Evolutionary conservation across 2,329 filamentous ascomycete genomes (phyloP), one percentile per base, ranked within the genome.

Genomic region (Ascochyta fabae): DNA sequence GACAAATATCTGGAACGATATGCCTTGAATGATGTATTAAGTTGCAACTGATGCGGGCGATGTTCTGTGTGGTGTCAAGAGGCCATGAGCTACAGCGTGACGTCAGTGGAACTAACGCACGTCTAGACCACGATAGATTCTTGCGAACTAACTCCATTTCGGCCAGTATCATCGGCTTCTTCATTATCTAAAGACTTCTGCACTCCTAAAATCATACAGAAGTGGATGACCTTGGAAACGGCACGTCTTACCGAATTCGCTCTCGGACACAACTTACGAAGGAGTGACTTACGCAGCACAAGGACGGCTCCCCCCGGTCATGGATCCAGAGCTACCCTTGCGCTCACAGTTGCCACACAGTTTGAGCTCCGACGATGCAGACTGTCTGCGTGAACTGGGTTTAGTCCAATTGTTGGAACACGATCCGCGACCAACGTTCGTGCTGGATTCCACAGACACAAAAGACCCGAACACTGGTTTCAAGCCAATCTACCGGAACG

Each of bases 351-450:
- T 38, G n/a, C 39, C 31, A 31, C 33, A 38, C n/a, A 41, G 38
- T 22, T 33, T 41, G 22, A 12, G 29, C 24, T 46, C 53, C 9
- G 53, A 57, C 39, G 56, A 47, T 35, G 38, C 47, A 29, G 48
- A 51, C 9, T 40, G 27, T 15, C 43, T 66, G 41, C 53, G 45
- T 45, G 45, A 36, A 31, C 44, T 69, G 24, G 61, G 66, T 38
- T 53, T 68, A 36, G 53, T 66, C 36, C 56, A 66, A 24, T 53
- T 69, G 22, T 52, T 70, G n/a, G 56, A 65, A 24, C 35, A 48
- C 45, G 66, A 70, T 27, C 53, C 62, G 2, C 60, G 62, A 23
- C 66, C 67, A 36, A 61, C 62, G 5, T 64, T 66, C 26, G 24
- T 68, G 15, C 19, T 64, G 26, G 57, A 67, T 39, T 38, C 50